A percentile compares a stretch with the other conserved stretches of the same genome.
These are phyloP conservation scores for Jatropha podagrica DNA, from an alignment of 441 rosid genomes.

Conservation along the genomic window DNA sequence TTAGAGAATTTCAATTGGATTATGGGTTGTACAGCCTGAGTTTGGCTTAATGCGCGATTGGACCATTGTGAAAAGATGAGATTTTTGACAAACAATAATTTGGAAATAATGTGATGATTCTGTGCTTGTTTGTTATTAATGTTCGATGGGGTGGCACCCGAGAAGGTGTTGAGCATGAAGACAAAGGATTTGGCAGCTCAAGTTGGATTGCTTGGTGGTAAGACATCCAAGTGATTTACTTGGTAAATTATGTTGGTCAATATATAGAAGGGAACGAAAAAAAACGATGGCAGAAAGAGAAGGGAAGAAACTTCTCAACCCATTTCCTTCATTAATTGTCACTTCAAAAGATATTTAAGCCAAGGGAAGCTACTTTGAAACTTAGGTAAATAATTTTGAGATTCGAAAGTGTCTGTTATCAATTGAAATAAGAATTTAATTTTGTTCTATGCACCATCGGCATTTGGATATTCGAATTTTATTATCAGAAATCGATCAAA, in stretches of 20 bases:
- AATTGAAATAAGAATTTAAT: too few relatives aligned
- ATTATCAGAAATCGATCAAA: too few relatives aligned
- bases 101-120: constrained; percentile 80
- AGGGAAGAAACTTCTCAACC: constrained; percentile 58
- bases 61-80: constrained; percentile 67
- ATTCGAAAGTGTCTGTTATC: too few relatives aligned
- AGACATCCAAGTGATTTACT: constrained; percentile 72
- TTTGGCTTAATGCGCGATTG: constrained; percentile 69
- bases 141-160: constrained; percentile 68
- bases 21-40: constrained; percentile 94
- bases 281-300: constrained; percentile 52
- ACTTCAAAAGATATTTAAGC: constrained; percentile 61
- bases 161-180: constrained; percentile 66
- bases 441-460: too few relatives aligned
- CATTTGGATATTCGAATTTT: too few relatives aligned
- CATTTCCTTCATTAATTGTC: constrained; percentile 75
- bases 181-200: constrained; percentile 72
- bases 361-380: constrained; percentile 85
- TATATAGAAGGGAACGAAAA: constrained; percentile 90
- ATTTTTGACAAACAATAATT: constrained; percentile 78
- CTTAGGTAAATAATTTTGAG: constrained; percentile 58
- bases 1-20: constrained; percentile 67
- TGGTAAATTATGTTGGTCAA: constrained; percentile 87
- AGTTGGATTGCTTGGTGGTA: constrained; percentile 60
- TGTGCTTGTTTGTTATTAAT: constrained; percentile 66